A percentile compares a stretch with the other conserved stretches of the same genome.
Conservation (phyloP, 257 asterid genomes). For the Plantago elongata region DNA sequence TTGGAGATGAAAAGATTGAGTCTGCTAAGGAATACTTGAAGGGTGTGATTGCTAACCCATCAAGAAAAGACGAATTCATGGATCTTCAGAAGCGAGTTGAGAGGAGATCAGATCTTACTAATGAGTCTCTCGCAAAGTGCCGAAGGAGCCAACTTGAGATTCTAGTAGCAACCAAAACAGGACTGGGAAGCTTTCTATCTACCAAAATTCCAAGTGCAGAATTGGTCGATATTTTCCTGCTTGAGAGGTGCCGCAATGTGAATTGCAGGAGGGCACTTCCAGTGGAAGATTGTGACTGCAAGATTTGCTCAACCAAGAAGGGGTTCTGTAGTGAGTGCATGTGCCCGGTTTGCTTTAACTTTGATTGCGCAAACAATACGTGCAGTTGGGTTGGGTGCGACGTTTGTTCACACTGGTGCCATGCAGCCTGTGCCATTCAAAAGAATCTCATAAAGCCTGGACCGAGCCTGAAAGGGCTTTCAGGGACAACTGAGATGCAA, state of each 20-base stretch:
- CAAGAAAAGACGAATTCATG: conserved; percentile 49
- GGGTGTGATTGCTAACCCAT: conserved; percentile 41
- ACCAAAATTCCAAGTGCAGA: conserved; percentile 46
- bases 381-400: conserved; percentile 99
- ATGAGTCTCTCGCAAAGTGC: conserved; percentile 69
- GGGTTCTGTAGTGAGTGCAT: conserved; percentile 95
- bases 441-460: conserved; percentile 72
- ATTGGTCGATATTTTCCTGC: conserved; percentile 64
- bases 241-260: conserved; percentile 76
- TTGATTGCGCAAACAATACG: conserved; percentile 74
- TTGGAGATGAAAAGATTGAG: conserved; percentile 58
- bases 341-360: conserved; percentile 86
- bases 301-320: conserved; percentile 65
- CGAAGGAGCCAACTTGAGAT: conserved; percentile 69
- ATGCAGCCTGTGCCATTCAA: conserved; percentile 73
- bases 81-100: conserved; percentile 64
- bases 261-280: conserved; percentile 68
- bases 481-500: conserved; percentile 75
- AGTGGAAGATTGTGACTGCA: conserved; percentile 81
- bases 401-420: conserved; percentile 88
- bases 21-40: conserved; percentile 64
- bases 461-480: conserved; percentile 53
- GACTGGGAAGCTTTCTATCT: conserved; percentile 52
- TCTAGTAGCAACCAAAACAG: conserved; percentile 66
- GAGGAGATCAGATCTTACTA: conserved; percentile 70